Evolutionary conservation across 2,329 filamentous ascomycete genomes (phyloP).

Genomic region (Phaeosphaeria sp.): DNA sequence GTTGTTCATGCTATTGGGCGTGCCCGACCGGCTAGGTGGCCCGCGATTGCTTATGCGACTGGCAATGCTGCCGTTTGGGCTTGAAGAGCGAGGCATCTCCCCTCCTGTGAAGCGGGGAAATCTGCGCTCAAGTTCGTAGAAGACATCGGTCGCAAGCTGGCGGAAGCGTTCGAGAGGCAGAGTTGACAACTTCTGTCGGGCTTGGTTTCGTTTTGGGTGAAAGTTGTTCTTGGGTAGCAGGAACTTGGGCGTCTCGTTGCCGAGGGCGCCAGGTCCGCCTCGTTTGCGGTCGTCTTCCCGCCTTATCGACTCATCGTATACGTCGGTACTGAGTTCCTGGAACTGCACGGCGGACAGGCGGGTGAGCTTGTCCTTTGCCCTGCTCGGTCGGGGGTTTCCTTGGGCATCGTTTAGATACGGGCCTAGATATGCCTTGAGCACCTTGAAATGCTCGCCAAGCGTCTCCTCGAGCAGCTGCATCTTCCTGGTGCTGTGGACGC

Average conservation of each 20-base stretch:
- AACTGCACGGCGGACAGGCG: conserved; percentile 91
- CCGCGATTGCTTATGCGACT: conserved; percentile 60
- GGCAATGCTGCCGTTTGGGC: conserved; percentile 68
- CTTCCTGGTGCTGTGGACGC: conserved; percentile 63
- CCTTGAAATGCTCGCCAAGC: conserved; percentile 80
- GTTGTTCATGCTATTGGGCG: conserved; percentile 65
- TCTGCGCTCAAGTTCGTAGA: conserved; percentile 88
- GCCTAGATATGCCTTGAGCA: conserved; percentile 77
- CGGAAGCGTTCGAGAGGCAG: conserved; percentile 86
- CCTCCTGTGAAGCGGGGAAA: conserved; percentile 79
- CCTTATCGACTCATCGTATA: conserved; percentile 91
- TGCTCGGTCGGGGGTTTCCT: conserved; percentile 76
- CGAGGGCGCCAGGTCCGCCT: conserved; percentile 56
- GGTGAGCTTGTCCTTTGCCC: conserved; percentile 92
- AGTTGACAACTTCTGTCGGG: conserved; percentile 92
- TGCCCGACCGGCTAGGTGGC: conserved; percentile 60
- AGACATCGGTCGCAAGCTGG: conserved; percentile 93
- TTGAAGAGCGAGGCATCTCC: conserved; percentile 71
- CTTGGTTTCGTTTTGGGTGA: conserved; percentile 96
- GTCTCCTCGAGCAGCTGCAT: conserved; percentile 69
- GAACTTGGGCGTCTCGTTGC: conserved; percentile 60
- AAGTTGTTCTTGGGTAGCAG: conserved; percentile 87
- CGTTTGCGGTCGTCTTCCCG: conserved; percentile 70
- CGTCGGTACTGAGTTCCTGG: conserved; percentile 95
- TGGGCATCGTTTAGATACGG: conserved; percentile 76